These are phyloP conservation scores for Acanthamoeba triangularis DNA, from an alignment of 208 protist species.

Conservation along the genomic window DNA sequence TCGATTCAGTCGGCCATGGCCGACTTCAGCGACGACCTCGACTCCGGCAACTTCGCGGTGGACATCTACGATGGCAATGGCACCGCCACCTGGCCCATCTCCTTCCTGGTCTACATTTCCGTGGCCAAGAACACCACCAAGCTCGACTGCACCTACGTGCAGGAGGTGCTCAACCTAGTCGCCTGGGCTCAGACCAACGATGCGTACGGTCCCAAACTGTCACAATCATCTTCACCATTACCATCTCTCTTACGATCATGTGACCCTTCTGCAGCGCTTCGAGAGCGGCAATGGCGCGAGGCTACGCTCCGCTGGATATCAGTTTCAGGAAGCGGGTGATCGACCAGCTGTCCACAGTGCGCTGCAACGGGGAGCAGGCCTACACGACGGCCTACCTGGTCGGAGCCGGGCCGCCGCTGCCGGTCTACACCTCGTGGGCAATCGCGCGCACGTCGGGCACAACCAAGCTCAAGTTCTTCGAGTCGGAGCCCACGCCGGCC, in stretches of 20 bases:
- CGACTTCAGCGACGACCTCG: neutral
- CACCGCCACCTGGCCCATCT: slow-evolving; percentile 2
- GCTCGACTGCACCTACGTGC: slow-evolving; percentile 28
- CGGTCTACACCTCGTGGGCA: slow-evolving; percentile 5
- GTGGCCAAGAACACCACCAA: neutral
- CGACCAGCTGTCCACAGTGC: neutral
- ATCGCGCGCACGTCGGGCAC: neutral
- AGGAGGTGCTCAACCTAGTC: neutral
- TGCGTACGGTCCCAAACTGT: neutral
- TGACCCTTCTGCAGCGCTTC: neutral
- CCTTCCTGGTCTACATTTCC: slow-evolving; percentile 23
- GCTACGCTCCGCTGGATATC: slow-evolving; percentile 1
- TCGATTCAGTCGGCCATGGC: slow-evolving; percentile 20
- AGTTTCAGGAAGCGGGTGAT: neutral
- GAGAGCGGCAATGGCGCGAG: neutral
- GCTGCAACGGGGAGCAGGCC: neutral
- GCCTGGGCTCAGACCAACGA: slow-evolving; percentile 45
- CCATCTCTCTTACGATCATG: neutral
- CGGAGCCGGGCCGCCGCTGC: neutral
- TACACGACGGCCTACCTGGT: neutral
- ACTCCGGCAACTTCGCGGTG: neutral
- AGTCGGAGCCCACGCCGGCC: neutral
- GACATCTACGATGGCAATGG: neutral
- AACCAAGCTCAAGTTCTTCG: neutral
- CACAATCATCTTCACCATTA: neutral